Base-by-base conservation (phyloP, 352 stramenopile species). In the Phytophthora citricola region DNA sequence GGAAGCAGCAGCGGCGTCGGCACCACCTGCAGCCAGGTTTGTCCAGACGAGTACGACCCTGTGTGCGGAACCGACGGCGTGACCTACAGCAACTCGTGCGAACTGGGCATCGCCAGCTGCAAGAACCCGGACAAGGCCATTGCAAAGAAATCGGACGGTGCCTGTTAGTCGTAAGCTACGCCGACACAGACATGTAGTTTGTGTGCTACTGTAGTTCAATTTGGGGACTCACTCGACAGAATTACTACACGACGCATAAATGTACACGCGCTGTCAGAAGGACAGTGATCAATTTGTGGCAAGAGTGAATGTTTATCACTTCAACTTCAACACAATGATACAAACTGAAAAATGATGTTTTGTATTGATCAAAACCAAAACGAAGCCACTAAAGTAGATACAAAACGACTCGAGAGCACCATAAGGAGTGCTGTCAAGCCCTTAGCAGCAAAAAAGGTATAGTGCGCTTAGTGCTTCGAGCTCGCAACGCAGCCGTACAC, bases 401-500 rank as follows among this genome's bases (percentile, higher is more conserved):
- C 47, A 51, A 65, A 58, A 46, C 10, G 47, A 52, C 46, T 45
- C n/a, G 34, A 26, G 7, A 51, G 45, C 41, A 61, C 20, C 29
- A 50, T 52, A 38, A 47, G 22, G 39, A 50, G 26, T 43, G 15
- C 52, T 58, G 5, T 49, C 43, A 31, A 29, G 44, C 39, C 32
- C 9, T 55, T 41, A 63, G 31, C 31, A 26, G 55, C 27, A 26
- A 41, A 49, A 58, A 49, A n/a, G 24, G 32, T 1, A 9, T 43
- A 32, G 11, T 43, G 41, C 45, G 17, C 17, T 20, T 20, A 20
- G 43, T 63, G 57, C 20, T 66, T 46, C 11, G 62, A 60, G 24
- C n/a, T 62, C 11, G 60, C 55, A 0, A 71, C 45, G 39, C 73
- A 81, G 45, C 69, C 73, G 47, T 63, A 78, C 10, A 75, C 69